Percentiles rank a stretch among this genome's conserved stretches.
Conservation (phyloP, 2,329 filamentous ascomycete species). For the Hypoxylon sp. region DNA sequence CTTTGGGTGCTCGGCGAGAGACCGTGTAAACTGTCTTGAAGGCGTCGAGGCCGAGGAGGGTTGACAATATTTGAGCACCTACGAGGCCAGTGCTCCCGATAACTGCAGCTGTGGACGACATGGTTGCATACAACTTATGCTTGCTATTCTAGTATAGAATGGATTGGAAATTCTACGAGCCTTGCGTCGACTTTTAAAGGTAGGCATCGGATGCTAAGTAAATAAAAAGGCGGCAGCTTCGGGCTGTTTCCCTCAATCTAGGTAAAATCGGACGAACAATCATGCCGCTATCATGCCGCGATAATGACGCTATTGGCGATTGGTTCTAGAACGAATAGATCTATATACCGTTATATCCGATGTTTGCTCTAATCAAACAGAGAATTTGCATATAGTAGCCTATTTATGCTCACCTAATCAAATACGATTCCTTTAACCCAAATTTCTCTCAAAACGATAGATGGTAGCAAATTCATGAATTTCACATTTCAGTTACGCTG, state of each 20-base stretch:
- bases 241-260: not conserved
- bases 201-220: not conserved
- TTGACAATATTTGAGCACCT: slow-evolving; percentile 81
- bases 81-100: slow-evolving; percentile 77
- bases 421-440: not conserved
- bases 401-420: not conserved
- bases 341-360: not conserved
- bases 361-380: not conserved
- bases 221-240: slow-evolving; percentile 10
- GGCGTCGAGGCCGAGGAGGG: slow-evolving; percentile 69
- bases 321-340: not conserved
- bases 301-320: slow-evolving; percentile 12
- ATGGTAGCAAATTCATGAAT: not conserved
- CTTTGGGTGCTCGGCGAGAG: slow-evolving; percentile 74
- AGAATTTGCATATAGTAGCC: not conserved
- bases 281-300: slow-evolving; percentile 25
- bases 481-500: not conserved
- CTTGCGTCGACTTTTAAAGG: slow-evolving; percentile 5
- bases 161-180: not conserved
- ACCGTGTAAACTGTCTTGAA: slow-evolving; percentile 73
- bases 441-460: not conserved
- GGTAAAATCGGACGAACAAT: slow-evolving; percentile 24
- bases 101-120: slow-evolving; percentile 66
- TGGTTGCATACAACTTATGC: slow-evolving; percentile 44
- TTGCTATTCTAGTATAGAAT: not conserved